Percentiles rank a stretch among this genome's conserved stretches.
These are phyloP conservation scores for Glarea lozoyensis DNA, from an alignment of 495 filamentous ascomycete genomes.

Conservation along the genomic window DNA sequence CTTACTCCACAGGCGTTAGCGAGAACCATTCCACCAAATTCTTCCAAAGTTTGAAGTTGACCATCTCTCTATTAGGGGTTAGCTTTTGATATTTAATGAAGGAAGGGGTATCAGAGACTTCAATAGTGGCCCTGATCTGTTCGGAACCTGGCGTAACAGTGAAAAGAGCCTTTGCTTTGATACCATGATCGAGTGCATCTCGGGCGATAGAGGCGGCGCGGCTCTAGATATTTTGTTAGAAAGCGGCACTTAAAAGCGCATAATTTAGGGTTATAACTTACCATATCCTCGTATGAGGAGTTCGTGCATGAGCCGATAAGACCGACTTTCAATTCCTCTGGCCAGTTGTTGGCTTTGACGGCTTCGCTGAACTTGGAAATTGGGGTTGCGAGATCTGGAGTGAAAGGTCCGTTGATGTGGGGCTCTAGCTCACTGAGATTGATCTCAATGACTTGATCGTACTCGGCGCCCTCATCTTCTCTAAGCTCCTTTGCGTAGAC, in stretches of 20 bases:
- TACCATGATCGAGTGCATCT: slow-evolving; percentile 85
- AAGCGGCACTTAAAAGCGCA: too few species aligned
- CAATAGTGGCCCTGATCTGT: slow-evolving; percentile 92
- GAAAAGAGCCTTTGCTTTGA: slow-evolving; percentile 92
- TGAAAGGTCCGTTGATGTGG: slow-evolving; percentile 98
- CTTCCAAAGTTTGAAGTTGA: slow-evolving; percentile 92
- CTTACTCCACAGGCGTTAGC: slow-evolving; percentile 98
- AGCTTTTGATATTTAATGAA: background rate
- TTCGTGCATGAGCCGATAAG: slow-evolving; percentile 98
- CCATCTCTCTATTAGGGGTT: slow-evolving; percentile 77
- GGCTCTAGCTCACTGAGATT: slow-evolving; percentile 93
- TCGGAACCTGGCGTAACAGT: slow-evolving; percentile 95
- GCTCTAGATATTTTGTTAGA: too few species aligned
- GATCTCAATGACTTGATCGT: slow-evolving; percentile 93
- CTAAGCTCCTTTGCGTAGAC: slow-evolving; percentile 77
- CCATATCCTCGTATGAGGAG: slow-evolving; percentile 99
- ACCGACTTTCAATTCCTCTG: slow-evolving; percentile 94
- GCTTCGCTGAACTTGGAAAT: slow-evolving; percentile 96
- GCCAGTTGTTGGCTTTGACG: slow-evolving; percentile 91
- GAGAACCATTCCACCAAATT: slow-evolving; percentile 92
- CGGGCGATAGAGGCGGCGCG: slow-evolving; percentile 90
- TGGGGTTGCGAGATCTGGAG: slow-evolving; percentile 96
- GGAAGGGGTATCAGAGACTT: background rate
- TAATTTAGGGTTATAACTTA: too few species aligned
- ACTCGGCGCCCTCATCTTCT: slow-evolving; percentile 89